phyloP scores from a whole-genome alignment of 768 basidiomycete species.

The Daedaleopsis nitida region DNA sequence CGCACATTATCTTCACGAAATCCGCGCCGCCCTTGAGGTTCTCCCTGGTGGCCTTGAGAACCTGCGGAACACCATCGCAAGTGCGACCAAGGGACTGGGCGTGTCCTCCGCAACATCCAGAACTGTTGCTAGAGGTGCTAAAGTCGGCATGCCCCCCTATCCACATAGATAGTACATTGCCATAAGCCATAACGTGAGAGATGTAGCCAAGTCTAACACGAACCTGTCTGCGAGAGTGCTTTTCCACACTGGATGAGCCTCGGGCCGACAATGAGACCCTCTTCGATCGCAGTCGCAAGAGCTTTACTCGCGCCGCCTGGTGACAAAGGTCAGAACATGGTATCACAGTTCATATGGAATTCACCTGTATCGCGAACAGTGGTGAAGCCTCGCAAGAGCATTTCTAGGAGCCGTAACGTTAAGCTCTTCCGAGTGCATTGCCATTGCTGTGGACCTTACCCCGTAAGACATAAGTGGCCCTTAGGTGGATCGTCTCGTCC shows the following conservation, averaged over 20 bases:
- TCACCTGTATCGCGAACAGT: slow-evolving; percentile 40
- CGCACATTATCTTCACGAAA: slow-evolving; percentile 44
- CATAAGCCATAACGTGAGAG: background rate
- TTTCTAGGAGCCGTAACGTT: slow-evolving; percentile 28
- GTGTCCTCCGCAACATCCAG: slow-evolving; percentile 40
- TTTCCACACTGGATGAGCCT: slow-evolving; percentile 42
- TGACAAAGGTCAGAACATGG: no score
- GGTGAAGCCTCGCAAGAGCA: slow-evolving; percentile 42
- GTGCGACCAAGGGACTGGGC: slow-evolving; percentile 31
- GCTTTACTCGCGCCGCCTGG: slow-evolving; percentile 38
- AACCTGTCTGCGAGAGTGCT: slow-evolving; percentile 42
- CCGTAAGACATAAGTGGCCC: slow-evolving; percentile 41
- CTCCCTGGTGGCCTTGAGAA: slow-evolving; percentile 38
- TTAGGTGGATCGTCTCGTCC: slow-evolving; percentile 36
- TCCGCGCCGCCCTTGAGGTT: slow-evolving; percentile 43
- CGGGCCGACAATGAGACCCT: slow-evolving; percentile 40
- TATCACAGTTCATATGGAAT: background rate
- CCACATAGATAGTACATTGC: no score
- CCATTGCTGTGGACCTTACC: slow-evolving; percentile 20
- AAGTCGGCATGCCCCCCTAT: slow-evolving; percentile 44
- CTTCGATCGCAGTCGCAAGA: slow-evolving; percentile 40
- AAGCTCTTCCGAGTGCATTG: background rate
- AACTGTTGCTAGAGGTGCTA: slow-evolving; percentile 16
- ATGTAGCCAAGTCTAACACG: background rate
- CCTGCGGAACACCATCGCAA: slow-evolving; percentile 41